Conservation (phyloP, 108 stramenopile genomes). For the Fragilaria radians region DNA sequence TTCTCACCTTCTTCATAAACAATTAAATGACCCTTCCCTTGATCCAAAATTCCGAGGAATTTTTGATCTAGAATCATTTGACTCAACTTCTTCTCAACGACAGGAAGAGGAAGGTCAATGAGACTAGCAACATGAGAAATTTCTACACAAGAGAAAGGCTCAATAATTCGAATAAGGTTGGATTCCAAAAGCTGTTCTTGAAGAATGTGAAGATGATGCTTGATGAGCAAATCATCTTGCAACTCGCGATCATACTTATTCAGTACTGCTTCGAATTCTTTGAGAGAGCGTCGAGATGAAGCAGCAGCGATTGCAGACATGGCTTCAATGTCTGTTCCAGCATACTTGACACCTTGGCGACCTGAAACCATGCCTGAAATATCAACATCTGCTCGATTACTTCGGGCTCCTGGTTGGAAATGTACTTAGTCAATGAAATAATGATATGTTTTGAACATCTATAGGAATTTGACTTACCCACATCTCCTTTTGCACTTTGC, state of each 20-base stretch:
- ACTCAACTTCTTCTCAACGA: slow-evolving; percentile 92
- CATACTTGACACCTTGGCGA: slow-evolving; percentile 93
- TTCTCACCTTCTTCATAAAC: slow-evolving; percentile 76
- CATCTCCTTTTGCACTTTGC: slow-evolving; percentile 48
- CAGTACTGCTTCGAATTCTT: slow-evolving; percentile 83
- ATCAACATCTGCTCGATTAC: slow-evolving; percentile 47
- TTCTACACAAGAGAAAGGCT: slow-evolving; percentile 98
- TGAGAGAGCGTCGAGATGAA: slow-evolving; percentile 81
- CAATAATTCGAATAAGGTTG: slow-evolving; percentile 94
- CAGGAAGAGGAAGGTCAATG: slow-evolving; percentile 86
- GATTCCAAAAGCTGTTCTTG: slow-evolving; percentile 95
- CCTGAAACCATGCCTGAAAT: slow-evolving; percentile 75
- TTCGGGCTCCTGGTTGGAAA: slow-evolving; percentile 29
- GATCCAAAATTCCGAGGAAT: slow-evolving; percentile 95
- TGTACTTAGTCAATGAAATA: background rate
- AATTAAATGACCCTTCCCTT: slow-evolving; percentile 94
- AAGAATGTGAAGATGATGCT: slow-evolving; percentile 93
- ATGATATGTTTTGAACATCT: background rate
- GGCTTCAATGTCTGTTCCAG: slow-evolving; percentile 90
- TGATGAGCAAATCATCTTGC: slow-evolving; percentile 87
- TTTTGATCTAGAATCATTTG: slow-evolving; percentile 99
- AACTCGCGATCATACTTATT: slow-evolving; percentile 58
- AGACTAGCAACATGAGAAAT: slow-evolving; percentile 88
- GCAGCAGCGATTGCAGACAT: slow-evolving; percentile 93
- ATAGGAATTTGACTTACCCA: slow-evolving; percentile 21